Percentiles rank a stretch among this genome's conserved stretches.
Evolutionary conservation across 2,329 filamentous ascomycete species (phyloP).

Genomic region (Thelonectria blattea): DNA sequence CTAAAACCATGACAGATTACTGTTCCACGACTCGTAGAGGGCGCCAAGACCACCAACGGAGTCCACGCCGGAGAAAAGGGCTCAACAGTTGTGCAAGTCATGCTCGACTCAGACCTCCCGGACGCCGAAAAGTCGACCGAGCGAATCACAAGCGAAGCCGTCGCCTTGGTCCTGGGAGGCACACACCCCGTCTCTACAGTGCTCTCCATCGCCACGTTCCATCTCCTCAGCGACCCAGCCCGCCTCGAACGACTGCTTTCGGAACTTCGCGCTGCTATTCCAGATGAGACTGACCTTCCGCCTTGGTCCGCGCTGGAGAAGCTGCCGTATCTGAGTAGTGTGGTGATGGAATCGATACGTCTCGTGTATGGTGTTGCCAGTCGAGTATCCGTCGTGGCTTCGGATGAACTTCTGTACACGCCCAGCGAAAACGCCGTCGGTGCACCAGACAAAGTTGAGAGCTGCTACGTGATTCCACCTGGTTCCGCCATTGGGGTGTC

Average conservation of each 20-base stretch:
- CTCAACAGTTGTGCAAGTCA: constrained; percentile 23
- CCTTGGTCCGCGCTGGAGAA: constrained; percentile 40
- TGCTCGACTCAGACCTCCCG: constrained; percentile 43
- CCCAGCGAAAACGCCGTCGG: background rate
- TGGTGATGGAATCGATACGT: constrained; percentile 45
- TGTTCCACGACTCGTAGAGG: constrained; percentile 3
- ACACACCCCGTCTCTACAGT: constrained; percentile 43
- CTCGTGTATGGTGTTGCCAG: constrained; percentile 42
- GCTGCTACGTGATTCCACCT: constrained; percentile 35
- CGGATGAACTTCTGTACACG: constrained; percentile 40
- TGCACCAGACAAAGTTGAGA: constrained; percentile 13
- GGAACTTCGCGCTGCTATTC: constrained; percentile 38
- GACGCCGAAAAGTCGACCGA: constrained; percentile 43
- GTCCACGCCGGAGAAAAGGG: background rate
- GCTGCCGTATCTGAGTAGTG: constrained; percentile 45
- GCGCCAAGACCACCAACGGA: background rate
- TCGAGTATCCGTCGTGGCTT: constrained; percentile 37
- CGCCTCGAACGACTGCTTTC: constrained; percentile 34
- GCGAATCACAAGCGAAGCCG: constrained; percentile 44
- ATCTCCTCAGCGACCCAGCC: constrained; percentile 42
- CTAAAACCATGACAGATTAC: constrained; percentile 1
- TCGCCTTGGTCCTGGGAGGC: constrained; percentile 43
- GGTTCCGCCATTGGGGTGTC: constrained; percentile 48
- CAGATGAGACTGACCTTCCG: constrained; percentile 36
- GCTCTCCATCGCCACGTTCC: constrained; percentile 42